Percentiles rank a stretch among this genome's conserved stretches.
Evolutionary conservation across 331 rosid genomes (phyloP).

Genomic region (Acacia pycnantha): DNA sequence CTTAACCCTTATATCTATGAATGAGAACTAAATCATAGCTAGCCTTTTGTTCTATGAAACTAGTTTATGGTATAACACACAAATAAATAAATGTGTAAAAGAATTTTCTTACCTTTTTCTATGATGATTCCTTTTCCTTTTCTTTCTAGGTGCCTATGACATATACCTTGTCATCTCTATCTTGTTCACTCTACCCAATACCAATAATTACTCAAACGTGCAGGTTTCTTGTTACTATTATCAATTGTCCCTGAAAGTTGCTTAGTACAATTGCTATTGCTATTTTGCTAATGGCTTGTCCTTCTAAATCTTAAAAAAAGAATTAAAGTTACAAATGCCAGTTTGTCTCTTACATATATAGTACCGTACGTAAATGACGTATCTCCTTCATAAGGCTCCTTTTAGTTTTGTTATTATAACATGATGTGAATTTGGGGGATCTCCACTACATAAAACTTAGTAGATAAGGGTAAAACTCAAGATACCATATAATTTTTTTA

Average conservation of each 20-base stretch:
- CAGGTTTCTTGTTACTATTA: conserved; percentile 5
- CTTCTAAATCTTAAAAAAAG: neutral
- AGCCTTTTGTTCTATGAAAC: conserved; percentile 13
- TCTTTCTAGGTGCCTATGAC: conserved; percentile 22
- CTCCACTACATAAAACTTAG: conserved; percentile 55
- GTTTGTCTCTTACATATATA: neutral
- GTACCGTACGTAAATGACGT: neutral
- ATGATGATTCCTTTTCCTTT: neutral
- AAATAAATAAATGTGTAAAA: neutral
- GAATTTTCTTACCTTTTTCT: neutral
- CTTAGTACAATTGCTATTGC: conserved; percentile 6
- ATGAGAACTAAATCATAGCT: conserved; percentile 34
- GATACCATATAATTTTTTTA: neutral
- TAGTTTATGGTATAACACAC: conserved; percentile 36
- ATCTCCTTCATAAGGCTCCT: neutral
- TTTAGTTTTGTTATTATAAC: conserved; percentile 10
- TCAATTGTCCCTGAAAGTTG: conserved; percentile 12
- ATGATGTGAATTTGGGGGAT: conserved; percentile 41
- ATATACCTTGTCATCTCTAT: conserved; percentile 38
- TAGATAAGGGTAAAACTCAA: conserved; percentile 44
- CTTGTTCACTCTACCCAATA: conserved; percentile 20
- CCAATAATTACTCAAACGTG: conserved; percentile 32
- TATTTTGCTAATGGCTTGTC: conserved; percentile 30
- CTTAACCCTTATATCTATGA: conserved; percentile 31
- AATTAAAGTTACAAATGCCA: neutral